A percentile compares a stretch with the other conserved stretches of the same genome.
Conservation (phyloP, 2,329 filamentous ascomycete species). For the Mycogone perniciosa region DNA sequence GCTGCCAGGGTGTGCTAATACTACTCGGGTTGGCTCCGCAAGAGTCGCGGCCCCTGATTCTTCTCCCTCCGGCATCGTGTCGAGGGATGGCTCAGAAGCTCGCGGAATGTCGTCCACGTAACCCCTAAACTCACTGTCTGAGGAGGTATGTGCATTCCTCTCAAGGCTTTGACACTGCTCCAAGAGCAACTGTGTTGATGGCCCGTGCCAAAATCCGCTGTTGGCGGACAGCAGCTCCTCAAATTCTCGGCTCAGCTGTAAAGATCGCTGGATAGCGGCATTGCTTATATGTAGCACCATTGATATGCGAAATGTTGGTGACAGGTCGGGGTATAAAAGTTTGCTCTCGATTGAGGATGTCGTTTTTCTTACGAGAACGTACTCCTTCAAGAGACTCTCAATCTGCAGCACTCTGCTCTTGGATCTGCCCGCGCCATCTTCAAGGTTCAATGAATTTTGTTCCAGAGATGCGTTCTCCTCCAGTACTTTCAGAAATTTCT, state of each 20-base stretch:
- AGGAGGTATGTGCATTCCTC: not conserved
- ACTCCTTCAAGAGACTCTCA: constrained; percentile 30
- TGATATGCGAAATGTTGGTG: constrained; percentile 22
- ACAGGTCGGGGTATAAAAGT: constrained; percentile 26
- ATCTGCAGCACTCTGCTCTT: constrained; percentile 27
- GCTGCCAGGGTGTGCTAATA: not conserved
- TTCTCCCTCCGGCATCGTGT: not conserved
- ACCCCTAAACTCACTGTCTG: too few relatives aligned
- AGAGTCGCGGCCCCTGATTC: not conserved
- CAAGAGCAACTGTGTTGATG: not conserved
- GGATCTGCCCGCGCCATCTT: constrained; percentile 4
- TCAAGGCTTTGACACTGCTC: not conserved
- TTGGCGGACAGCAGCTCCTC: not conserved
- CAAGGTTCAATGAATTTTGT: not conserved
- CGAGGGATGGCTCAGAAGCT: not conserved
- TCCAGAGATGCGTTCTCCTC: constrained; percentile 12
- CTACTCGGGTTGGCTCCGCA: not conserved
- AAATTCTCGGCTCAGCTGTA: constrained; percentile 20
- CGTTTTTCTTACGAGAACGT: constrained; percentile 22
- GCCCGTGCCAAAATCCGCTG: not conserved
- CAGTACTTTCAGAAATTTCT: constrained; percentile 20
- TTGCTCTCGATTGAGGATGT: constrained; percentile 30
- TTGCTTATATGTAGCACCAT: constrained; percentile 25
- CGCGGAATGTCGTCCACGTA: too few relatives aligned
- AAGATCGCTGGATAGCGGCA: constrained; percentile 16